A percentile compares a stretch with the other conserved stretches of the same genome.
Conservation (phyloP, 2,329 filamentous ascomycete genomes). For the Diplodia scrobiculata region DNA sequence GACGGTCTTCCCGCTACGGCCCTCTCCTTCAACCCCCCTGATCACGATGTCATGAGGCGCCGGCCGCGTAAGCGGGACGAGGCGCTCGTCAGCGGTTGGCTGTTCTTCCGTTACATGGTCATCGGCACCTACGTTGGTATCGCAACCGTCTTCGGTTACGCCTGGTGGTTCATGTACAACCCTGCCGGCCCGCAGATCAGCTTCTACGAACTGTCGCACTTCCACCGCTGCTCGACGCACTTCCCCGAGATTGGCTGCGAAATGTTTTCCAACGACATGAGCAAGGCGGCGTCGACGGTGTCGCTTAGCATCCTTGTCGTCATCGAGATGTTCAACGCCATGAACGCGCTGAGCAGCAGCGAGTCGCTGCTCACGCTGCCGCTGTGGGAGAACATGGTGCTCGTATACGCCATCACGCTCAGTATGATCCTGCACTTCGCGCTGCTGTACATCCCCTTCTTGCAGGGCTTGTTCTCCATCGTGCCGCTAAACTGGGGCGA, state of each 20-base stretch:
- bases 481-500: slow-evolving; percentile 80
- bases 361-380: slow-evolving; percentile 91
- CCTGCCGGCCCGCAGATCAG: slow-evolving; percentile 83
- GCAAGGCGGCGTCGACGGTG: slow-evolving; percentile 88
- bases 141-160: slow-evolving; percentile 93
- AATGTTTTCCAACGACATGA: slow-evolving; percentile 85
- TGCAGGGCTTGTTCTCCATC: slow-evolving; percentile 89
- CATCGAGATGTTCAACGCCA: slow-evolving; percentile 99
- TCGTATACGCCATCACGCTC: slow-evolving; percentile 88
- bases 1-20: slow-evolving; percentile 96
- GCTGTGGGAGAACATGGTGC: slow-evolving; percentile 98
- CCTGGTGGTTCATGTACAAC: slow-evolving; percentile 99
- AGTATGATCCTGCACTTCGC: slow-evolving; percentile 96
- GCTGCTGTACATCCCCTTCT: slow-evolving; percentile 85
- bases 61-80: slow-evolving; percentile 90
- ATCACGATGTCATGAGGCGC: slow-evolving; percentile 96
- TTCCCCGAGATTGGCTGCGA: slow-evolving; percentile 89
- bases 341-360: slow-evolving; percentile 95
- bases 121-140: slow-evolving; percentile 93
- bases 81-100: slow-evolving; percentile 86
- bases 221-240: slow-evolving; percentile 84
- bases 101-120: slow-evolving; percentile 96
- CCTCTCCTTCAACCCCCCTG: slow-evolving; percentile 96
- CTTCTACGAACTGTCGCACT: slow-evolving; percentile 86
- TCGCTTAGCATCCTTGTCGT: slow-evolving; percentile 90